Evolutionary conservation across 2,329 filamentous ascomycete genomes (phyloP).

Genomic region (Metarhizium guizhouense): DNA sequence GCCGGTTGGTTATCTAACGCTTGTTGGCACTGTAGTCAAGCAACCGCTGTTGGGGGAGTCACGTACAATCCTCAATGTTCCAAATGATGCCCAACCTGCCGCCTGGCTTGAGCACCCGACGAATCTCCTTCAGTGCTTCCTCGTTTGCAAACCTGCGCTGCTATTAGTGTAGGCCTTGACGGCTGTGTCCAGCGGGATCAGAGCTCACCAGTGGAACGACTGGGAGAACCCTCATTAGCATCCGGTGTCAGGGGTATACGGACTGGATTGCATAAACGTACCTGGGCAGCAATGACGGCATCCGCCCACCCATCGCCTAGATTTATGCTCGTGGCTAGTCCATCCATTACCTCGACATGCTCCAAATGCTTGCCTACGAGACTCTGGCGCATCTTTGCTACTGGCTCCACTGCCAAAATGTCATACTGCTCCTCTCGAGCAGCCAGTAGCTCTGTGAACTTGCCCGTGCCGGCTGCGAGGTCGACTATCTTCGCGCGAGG

Average conservation of each 20-base stretch:
- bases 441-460: conserved; percentile 57
- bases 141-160: conserved; percentile 55
- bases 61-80: conserved; percentile 64
- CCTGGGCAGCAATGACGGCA: conserved; percentile 59
- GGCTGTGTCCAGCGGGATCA: background rate
- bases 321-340: conserved; percentile 48
- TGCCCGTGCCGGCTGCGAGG: conserved; percentile 60
- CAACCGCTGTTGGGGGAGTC: background rate
- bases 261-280: conserved; percentile 25
- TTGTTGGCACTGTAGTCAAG: background rate
- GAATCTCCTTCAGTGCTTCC: conserved; percentile 55
- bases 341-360: conserved; percentile 46
- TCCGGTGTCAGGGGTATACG: background rate
- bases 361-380: conserved; percentile 48
- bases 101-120: conserved; percentile 52
- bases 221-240: conserved; percentile 10
- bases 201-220: conserved; percentile 47
- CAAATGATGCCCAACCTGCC: conserved; percentile 59
- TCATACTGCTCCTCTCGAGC: conserved; percentile 48
- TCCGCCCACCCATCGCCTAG: conserved; percentile 51
- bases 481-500: conserved; percentile 47
- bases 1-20: conserved; percentile 52
- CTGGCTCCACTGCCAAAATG: conserved; percentile 55
- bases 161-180: background rate
- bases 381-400: conserved; percentile 53